A percentile compares a stretch with the other conserved stretches of the same genome.
Evolutionary conservation across 2,329 filamentous ascomycete species (phyloP).

Genomic region (Aspergillus sp.): DNA sequence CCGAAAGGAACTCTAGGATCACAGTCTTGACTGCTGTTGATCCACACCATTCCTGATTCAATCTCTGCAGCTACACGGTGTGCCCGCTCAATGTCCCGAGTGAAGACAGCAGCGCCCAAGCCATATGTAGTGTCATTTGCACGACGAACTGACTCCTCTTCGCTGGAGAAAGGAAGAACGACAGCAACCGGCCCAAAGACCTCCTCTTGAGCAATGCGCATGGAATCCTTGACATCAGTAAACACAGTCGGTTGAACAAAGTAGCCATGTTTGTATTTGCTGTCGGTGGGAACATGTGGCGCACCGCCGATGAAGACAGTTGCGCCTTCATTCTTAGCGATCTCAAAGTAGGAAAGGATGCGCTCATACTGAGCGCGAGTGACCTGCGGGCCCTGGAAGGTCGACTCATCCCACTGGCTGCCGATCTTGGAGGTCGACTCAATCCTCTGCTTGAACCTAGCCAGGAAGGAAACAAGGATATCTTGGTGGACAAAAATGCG

Average conservation of each 20-base stretch:
- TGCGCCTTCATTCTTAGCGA: constrained; percentile 54
- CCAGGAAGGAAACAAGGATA: constrained; percentile 46
- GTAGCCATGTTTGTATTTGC: constrained; percentile 69
- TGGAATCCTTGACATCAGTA: constrained; percentile 67
- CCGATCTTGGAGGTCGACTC: constrained; percentile 38
- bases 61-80: constrained; percentile 69
- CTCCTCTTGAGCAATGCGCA: constrained; percentile 73
- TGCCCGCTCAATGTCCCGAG: constrained; percentile 71
- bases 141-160: constrained; percentile 65
- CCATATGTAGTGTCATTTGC: constrained; percentile 72
- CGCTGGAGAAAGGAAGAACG: constrained; percentile 69
- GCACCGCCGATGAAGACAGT: constrained; percentile 64
- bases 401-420: constrained; percentile 41
- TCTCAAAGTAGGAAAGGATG: constrained; percentile 45
- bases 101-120: constrained; percentile 75
- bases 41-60: constrained; percentile 62
- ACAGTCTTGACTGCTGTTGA: constrained; percentile 69
- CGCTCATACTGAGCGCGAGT: constrained; percentile 45
- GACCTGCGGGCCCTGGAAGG: constrained; percentile 46
- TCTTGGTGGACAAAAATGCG: constrained; percentile 56
- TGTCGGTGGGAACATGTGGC: constrained; percentile 38
- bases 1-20: constrained; percentile 41
- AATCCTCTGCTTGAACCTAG: constrained; percentile 33
- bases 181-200: constrained; percentile 78
- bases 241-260: constrained; percentile 87